These are phyloP conservation scores for Phaeosphaeriaceae sp. DNA, from an alignment of 2,329 filamentous ascomycete species.

Conservation along the genomic window DNA sequence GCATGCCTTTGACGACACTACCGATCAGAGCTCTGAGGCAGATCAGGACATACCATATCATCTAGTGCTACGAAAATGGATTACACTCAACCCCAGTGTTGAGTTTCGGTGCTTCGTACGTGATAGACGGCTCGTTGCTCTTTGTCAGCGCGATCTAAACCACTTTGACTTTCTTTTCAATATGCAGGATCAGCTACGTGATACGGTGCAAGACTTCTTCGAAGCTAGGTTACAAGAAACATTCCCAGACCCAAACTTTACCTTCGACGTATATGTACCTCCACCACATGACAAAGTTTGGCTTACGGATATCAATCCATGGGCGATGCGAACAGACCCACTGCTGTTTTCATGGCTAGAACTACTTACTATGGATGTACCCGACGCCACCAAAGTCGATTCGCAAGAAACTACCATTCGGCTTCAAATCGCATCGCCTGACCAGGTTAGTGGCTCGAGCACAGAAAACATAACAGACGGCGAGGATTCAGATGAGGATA, in stretches of 20 bases:
- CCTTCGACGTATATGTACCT: conserved; percentile 92
- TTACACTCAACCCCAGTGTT: conserved; percentile 85
- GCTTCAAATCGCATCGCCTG: conserved; percentile 14
- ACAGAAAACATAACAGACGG: conserved; percentile 10
- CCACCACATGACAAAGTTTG: conserved; percentile 75
- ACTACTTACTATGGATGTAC: conserved; percentile 74
- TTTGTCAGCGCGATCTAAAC: conserved; percentile 89
- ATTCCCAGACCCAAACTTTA: conserved; percentile 84
- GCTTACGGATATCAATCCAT: conserved; percentile 94
- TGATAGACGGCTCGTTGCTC: conserved; percentile 76
- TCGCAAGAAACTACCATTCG: conserved; percentile 38
- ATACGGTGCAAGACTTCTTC: conserved; percentile 79
- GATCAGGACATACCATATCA: conserved; percentile 69
- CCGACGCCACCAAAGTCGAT: conserved; percentile 28
- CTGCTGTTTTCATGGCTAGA: conserved; percentile 90
- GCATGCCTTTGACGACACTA: conserved; percentile 84
- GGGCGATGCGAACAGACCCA: conserved; percentile 87
- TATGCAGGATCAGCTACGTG: conserved; percentile 70
- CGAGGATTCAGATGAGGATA: conserved; percentile 52
- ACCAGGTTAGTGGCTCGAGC: neutral
- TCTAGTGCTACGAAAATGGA: conserved; percentile 85
- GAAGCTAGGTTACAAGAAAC: conserved; percentile 72
- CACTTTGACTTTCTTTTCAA: conserved; percentile 82
- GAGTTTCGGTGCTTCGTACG: conserved; percentile 98
- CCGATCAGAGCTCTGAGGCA: conserved; percentile 26